Evolutionary conservation across 352 stramenopile species (phyloP), one percentile per base, ranked within the genome.

Genomic region (Pythium dissimile): DNA sequence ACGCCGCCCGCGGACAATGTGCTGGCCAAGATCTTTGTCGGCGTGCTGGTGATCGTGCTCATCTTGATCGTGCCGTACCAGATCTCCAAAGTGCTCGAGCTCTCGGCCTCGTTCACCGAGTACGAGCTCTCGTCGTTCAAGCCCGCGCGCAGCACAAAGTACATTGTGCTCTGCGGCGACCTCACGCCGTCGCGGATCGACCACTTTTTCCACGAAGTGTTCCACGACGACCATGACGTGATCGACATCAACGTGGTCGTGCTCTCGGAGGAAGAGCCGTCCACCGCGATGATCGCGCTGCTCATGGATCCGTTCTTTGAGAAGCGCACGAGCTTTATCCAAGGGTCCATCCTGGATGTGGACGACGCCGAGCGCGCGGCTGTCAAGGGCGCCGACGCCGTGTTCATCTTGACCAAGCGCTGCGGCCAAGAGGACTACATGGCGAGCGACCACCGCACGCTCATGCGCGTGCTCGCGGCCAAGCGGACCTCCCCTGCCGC

Each of bases 61-160:
- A 92, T 94, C 57, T 56, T 94, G 27, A 84, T 92, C 39, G 85
- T 94, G 18, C 84, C 84, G 35, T 94, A 94, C 54, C 84, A 94
- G 44, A 80, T 94, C 54, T 85, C 80, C 6, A 86, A 80, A 21
- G 80, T 94, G 16, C 75, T 94, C 46, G 80, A 92, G n/a, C 60
- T 94, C 5, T 86, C 77, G 16, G 76, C 84, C 45, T 80, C 77
- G 10, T 86, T 89, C 45, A 88, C 84, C 9, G 54, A 77, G 31
- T 94, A 89, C 54, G 75, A 94, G 41, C 58, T 85, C 50, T 70
- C 77, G n/a, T 71, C 67, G 31, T 89, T 89, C 73, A 92, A 89
- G 48, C 77, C 82, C 12, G 76, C 80, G 5, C 63, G 65, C 3
- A 69, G 68, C 9, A 73, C 72, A 32, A 83, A 82, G 43, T 84